A percentile compares a stretch with the other conserved stretches of the same genome.
Evolutionary conservation across 208 protist genomes (phyloP).

Genomic region (Leishmania amazonensis): DNA sequence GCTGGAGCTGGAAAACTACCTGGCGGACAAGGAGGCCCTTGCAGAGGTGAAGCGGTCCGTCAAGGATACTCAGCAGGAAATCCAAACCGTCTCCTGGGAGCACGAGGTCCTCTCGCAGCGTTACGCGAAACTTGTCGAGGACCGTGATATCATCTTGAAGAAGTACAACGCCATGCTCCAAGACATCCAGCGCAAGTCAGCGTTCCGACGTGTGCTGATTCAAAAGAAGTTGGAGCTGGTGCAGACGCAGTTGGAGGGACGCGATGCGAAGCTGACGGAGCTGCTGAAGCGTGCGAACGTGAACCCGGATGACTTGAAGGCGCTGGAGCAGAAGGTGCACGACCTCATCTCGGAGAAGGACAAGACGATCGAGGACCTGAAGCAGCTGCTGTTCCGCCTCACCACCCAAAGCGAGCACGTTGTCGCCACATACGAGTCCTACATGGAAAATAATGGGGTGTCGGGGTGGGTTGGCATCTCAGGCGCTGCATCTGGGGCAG

Average conservation of each 20-base stretch:
- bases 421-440: slow-evolving; percentile 78
- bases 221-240: slow-evolving; percentile 96
- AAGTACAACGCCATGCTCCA: slow-evolving; percentile 96
- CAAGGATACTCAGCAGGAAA: slow-evolving; percentile 84
- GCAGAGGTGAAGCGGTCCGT: slow-evolving; percentile 76
- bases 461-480: slow-evolving; percentile 38
- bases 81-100: slow-evolving; percentile 94
- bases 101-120: slow-evolving; percentile 96
- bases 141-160: slow-evolving; percentile 95
- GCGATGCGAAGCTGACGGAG: slow-evolving; percentile 93
- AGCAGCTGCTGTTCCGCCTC: slow-evolving; percentile 78
- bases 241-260: slow-evolving; percentile 91
- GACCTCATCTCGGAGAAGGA: slow-evolving; percentile 97
- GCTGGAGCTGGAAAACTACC: slow-evolving; percentile 91
- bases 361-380: slow-evolving; percentile 94
- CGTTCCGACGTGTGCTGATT: slow-evolving; percentile 95
- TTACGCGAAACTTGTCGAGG: slow-evolving; percentile 91
- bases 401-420: slow-evolving; percentile 73
- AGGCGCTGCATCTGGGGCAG: not conserved
- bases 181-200: slow-evolving; percentile 95
- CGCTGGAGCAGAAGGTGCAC: slow-evolving; percentile 94
- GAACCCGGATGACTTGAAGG: slow-evolving; percentile 89
- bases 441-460: slow-evolving; percentile 81
- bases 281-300: slow-evolving; percentile 95
- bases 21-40: slow-evolving; percentile 89